Evolutionary conservation across 352 stramenopile species (phyloP), one percentile per base, ranked within the genome.

Genomic region (Pythium dissotocum): DNA sequence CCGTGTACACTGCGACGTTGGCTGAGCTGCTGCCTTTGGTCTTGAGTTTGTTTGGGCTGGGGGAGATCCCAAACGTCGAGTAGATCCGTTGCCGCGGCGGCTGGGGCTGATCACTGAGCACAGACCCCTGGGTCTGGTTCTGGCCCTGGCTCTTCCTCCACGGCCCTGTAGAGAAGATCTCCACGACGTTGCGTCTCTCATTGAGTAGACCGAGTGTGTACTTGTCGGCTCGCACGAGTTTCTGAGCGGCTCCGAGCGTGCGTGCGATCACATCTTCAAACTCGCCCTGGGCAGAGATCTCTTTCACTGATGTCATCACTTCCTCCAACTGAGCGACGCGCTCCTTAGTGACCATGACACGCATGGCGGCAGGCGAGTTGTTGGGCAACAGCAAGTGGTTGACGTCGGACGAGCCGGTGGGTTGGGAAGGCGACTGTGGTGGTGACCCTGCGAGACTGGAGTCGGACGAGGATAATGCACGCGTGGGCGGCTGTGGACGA

Each of bases 141-240:
- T 55, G 24, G 8, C 10, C 12, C 14, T 55, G 53, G 16, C 9
- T 44, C 49, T 71, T 65, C 8, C 28, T 61, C 4, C 60, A 55
- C 8, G 42, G 57, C 26, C 28, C 30, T 1, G 75, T 63, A 0
- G 83, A 91, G 59, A 80, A 89, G 18, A 91, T 67, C 49, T 88
- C 77, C 46, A 89, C 70, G 21, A 85, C 71, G 54, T 88, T 88
- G 24, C 75, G 76, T 16, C 80, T 73, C 57, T 91, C 83, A 46
- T 87, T 87, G 14, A 85, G 54, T 18, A 91, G 69, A 0, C 80
- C 83, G 24, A 91, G 69, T 5, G 80, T 87, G 73, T 88, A 88
- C 63, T 85, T 89, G 65, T 89, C 78, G 3, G 80, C 80, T 14
- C 70, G 70, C 6, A 91, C 80, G 38, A 91, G 71, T 58, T 87